A percentile compares a stretch with the other conserved stretches of the same genome.
phyloP scores from a whole-genome alignment of 2,329 filamentous ascomycete genomes.

The Akanthomyces uredinophilus region DNA sequence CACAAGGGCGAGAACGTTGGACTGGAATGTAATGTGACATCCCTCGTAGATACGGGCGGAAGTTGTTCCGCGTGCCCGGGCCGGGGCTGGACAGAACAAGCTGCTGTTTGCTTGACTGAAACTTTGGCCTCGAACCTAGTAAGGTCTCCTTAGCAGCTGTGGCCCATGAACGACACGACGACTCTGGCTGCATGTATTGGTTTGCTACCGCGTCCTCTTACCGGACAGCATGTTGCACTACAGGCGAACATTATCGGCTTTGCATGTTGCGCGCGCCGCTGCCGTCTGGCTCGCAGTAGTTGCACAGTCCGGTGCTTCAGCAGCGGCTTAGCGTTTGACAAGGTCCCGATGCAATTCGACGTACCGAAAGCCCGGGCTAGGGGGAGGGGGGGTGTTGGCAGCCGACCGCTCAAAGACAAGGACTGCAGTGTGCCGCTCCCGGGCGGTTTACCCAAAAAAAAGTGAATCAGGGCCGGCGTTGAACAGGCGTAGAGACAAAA shows the following conservation, averaged over 20 bases:
- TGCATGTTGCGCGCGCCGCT: neutral
- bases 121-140: no score
- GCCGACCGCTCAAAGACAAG: no score
- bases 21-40: neutral
- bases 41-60: neutral
- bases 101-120: no score
- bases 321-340: neutral
- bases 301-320: neutral
- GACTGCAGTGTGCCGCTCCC: neutral
- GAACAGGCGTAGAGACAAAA: neutral
- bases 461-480: neutral
- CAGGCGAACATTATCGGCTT: no score
- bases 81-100: neutral
- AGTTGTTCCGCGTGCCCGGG: neutral
- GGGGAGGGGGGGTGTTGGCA: no score
- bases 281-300: neutral
- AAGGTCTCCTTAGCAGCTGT: neutral
- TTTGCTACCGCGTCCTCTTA: no score
- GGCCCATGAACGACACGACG: neutral
- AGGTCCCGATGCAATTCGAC: neutral
- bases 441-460: neutral
- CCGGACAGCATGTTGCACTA: no score
- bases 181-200: no score
- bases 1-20: neutral
- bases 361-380: neutral